These are phyloP conservation scores for Gentiana macrophylla DNA, from an alignment of 257 asterid genomes.

Conservation along the genomic window DNA sequence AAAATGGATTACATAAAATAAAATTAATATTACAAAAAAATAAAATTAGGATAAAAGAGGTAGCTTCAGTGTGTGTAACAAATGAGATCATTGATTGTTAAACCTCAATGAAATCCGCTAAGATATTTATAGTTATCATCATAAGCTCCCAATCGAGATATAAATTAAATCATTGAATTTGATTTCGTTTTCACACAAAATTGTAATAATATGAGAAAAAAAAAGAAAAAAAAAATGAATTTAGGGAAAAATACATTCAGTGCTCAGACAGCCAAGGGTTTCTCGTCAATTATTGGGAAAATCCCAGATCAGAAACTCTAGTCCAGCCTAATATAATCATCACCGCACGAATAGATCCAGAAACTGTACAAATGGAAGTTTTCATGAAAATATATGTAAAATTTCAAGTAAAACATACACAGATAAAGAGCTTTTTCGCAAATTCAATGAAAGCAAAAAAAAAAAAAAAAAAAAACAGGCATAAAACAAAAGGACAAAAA, in stretches of 20 bases:
- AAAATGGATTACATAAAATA: not conserved
- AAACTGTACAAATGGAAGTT: no score
- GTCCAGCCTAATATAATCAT: conserved; percentile 22
- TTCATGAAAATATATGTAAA: no score
- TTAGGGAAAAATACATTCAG: not conserved
- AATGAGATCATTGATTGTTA: conserved; percentile 56
- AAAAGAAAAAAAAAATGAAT: no score
- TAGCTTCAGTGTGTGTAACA: conserved; percentile 96
- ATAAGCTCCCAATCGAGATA: conserved; percentile 21
- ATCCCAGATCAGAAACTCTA: conserved; percentile 39
- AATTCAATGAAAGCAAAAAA: no score
- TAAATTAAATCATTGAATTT: not conserved
- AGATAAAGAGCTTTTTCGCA: not conserved
- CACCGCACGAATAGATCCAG: conserved; percentile 12
- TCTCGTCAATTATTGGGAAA: conserved; percentile 23
- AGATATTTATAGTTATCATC: conserved; percentile 59
- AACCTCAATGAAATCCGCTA: conserved; percentile 97
- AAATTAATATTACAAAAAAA: not conserved
- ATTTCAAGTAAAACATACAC: not conserved
- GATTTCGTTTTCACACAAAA: not conserved
- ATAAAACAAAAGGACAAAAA: not conserved
- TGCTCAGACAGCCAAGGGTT: conserved; percentile 72
- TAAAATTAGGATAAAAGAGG: not conserved
- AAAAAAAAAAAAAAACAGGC: not conserved
- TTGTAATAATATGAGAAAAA: not conserved